Percentiles rank a stretch among this genome's conserved stretches.
phyloP scores from a whole-genome alignment of 2,329 filamentous ascomycete species.

The Sarocladium oryzae region DNA sequence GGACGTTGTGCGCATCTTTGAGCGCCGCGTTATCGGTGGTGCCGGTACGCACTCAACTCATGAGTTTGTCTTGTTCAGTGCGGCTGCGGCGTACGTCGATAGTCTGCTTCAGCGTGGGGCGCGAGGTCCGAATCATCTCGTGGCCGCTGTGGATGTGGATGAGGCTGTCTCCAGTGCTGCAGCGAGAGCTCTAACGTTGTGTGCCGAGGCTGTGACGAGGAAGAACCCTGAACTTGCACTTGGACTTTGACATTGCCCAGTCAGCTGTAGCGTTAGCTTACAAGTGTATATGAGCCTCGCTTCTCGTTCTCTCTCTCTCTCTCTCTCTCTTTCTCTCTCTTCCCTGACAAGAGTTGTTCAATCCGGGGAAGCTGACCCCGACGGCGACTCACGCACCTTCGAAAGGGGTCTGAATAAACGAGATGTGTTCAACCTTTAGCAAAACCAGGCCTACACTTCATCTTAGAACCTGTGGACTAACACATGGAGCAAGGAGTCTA shows the following conservation, averaged over 20 bases:
- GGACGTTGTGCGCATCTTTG: conserved; percentile 7
- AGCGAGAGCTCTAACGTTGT: conserved; percentile 9
- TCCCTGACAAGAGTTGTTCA: neutral
- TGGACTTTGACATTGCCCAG: neutral
- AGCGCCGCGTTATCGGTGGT: conserved; percentile 10
- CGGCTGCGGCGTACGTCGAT: conserved; percentile 12
- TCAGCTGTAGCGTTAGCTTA: neutral
- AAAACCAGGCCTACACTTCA: neutral
- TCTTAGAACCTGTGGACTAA: neutral
- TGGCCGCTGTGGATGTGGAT: conserved; percentile 8
- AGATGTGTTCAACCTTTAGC: neutral
- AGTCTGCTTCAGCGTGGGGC: neutral
- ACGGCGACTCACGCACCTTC: neutral
- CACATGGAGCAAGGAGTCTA: neutral
- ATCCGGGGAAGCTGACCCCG: neutral
- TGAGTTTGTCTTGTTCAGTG: conserved; percentile 11
- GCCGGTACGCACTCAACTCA: conserved; percentile 11
- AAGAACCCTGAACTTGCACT: neutral
- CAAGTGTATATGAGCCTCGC: neutral
- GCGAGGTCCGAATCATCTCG: neutral
- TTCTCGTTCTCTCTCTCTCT: too few species aligned
- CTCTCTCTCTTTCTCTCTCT: too few species aligned
- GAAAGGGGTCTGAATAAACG: neutral
- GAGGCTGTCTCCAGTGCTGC: conserved; percentile 10
- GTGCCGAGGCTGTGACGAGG: conserved; percentile 11